Evolutionary conservation across 306 rosid species (phyloP).

Genomic region (Trifolium fragiferum): DNA sequence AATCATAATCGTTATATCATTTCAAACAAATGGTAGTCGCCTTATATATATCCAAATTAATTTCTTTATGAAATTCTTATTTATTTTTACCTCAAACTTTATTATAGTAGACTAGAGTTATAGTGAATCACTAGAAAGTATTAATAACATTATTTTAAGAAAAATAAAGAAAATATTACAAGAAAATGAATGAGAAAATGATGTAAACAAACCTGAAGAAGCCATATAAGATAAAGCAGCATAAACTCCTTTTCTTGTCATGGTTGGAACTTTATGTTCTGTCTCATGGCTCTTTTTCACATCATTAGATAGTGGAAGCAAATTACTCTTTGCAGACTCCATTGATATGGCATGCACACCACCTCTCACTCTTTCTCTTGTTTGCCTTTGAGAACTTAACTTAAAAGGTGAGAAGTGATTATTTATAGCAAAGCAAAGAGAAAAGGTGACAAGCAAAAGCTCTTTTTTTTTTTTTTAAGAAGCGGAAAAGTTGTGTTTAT

Average conservation of each 20-base stretch:
- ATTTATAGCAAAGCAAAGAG: slow-evolving; percentile 10
- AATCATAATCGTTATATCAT: too few species aligned
- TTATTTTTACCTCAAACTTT: background rate
- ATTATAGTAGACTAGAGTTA: background rate
- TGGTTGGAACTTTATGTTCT: slow-evolving; percentile 47
- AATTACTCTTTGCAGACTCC: slow-evolving; percentile 45
- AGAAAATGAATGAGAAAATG: background rate
- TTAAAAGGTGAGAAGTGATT: slow-evolving; percentile 12
- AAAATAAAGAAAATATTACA: background rate
- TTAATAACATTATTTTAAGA: background rate
- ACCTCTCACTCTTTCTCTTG: background rate
- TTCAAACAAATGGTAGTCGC: too few species aligned
- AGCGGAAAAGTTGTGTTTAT: too few species aligned
- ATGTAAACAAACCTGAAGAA: slow-evolving; percentile 57
- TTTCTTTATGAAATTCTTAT: background rate
- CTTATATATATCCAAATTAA: background rate
- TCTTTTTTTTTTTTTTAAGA: too few species aligned
- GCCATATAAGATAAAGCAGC: slow-evolving; percentile 78
- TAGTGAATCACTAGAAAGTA: background rate
- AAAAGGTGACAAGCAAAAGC: background rate
- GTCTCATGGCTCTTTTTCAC: slow-evolving; percentile 27
- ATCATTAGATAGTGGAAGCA: slow-evolving; percentile 47
- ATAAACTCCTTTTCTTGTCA: slow-evolving; percentile 64
- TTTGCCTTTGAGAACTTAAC: slow-evolving; percentile 8
- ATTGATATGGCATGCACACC: slow-evolving; percentile 36